These are phyloP conservation scores for Brassica carinata DNA, from an alignment of 345 rosid species.

Conservation along the genomic window DNA sequence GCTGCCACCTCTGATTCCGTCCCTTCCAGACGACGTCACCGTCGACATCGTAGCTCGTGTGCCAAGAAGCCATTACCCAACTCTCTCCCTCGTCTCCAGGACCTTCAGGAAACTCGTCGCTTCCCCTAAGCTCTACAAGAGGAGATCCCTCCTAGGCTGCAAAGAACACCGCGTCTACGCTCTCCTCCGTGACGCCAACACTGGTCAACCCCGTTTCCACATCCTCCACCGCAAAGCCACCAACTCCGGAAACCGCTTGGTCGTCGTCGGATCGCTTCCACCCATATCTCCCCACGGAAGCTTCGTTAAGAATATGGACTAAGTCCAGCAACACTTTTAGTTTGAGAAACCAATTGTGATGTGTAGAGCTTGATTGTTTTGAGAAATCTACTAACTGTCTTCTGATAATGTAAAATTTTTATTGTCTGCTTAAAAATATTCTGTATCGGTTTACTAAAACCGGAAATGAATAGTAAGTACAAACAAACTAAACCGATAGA, in stretches of 20 bases:
- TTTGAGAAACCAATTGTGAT: not conserved
- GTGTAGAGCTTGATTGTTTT: not conserved
- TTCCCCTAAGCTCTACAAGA: too few relatives aligned
- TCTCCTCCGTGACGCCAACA: too few relatives aligned
- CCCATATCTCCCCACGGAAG: not conserved
- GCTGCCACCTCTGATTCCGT: too few relatives aligned
- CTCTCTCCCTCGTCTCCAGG: too few relatives aligned
- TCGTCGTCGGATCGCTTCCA: not conserved
- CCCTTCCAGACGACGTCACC: too few relatives aligned
- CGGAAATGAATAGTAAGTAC: not conserved
- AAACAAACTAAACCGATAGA: slow-evolving; percentile 8
- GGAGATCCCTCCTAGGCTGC: too few relatives aligned
- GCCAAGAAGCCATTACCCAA: too few relatives aligned
- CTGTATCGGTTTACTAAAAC: not conserved
- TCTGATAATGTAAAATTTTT: not conserved
- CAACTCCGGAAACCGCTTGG: not conserved
- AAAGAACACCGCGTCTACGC: too few relatives aligned
- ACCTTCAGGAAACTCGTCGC: too few relatives aligned
- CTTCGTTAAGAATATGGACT: not conserved
- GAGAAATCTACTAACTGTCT: not conserved
- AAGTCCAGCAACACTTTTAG: not conserved
- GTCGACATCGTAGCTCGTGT: too few relatives aligned
- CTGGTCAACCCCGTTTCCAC: too few relatives aligned
- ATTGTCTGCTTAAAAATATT: not conserved
- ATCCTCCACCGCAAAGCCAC: too few relatives aligned